Conservation (phyloP, 495 filamentous ascomycete species). For the Trichoderma erinaceum region DNA sequence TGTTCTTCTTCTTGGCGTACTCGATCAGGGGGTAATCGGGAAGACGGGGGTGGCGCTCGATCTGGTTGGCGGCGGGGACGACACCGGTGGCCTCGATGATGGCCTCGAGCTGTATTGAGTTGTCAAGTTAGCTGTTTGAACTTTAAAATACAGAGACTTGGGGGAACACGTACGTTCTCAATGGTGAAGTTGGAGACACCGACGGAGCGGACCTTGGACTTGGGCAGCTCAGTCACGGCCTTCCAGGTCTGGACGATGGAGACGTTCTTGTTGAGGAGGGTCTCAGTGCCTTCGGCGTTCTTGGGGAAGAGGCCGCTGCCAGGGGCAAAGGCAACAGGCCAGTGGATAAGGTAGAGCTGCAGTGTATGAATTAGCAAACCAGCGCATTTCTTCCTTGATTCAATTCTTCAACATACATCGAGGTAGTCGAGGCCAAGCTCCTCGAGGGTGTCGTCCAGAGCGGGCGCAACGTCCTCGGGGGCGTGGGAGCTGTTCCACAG, state of each 20-base stretch:
- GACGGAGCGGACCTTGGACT: slow-evolving; percentile 44
- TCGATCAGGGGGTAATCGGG: slow-evolving; percentile 41
- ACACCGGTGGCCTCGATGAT: slow-evolving; percentile 45
- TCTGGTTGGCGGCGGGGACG: slow-evolving; percentile 45
- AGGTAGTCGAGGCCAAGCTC: slow-evolving; percentile 42
- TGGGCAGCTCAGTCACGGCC: slow-evolving; percentile 47
- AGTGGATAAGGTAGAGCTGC: slow-evolving; percentile 43
- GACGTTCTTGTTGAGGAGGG: slow-evolving; percentile 39
- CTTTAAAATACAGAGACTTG: background rate
- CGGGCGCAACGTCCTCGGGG: slow-evolving; percentile 32
- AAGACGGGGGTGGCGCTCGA: slow-evolving; percentile 40
- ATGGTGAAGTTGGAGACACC: slow-evolving; percentile 48
- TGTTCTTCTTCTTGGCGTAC: slow-evolving; percentile 15
- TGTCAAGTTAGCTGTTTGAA: slow-evolving; percentile 5
- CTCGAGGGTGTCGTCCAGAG: slow-evolving; percentile 36
- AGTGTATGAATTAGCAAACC: background rate
- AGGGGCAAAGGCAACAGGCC: slow-evolving; percentile 43
- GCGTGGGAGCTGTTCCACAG: slow-evolving; percentile 44
- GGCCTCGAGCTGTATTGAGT: slow-evolving; percentile 36
- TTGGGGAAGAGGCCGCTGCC: slow-evolving; percentile 42
- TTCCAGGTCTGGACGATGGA: slow-evolving; percentile 50
- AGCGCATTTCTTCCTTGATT: slow-evolving; percentile 25
- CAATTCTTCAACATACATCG: slow-evolving; percentile 34
- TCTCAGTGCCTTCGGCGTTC: slow-evolving; percentile 31
- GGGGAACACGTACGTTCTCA: slow-evolving; percentile 32